Percentiles rank a stretch among this genome's conserved stretches.
phyloP scores from a whole-genome alignment of 2,329 filamentous ascomycete species.

The Alternaria brassicae region DNA sequence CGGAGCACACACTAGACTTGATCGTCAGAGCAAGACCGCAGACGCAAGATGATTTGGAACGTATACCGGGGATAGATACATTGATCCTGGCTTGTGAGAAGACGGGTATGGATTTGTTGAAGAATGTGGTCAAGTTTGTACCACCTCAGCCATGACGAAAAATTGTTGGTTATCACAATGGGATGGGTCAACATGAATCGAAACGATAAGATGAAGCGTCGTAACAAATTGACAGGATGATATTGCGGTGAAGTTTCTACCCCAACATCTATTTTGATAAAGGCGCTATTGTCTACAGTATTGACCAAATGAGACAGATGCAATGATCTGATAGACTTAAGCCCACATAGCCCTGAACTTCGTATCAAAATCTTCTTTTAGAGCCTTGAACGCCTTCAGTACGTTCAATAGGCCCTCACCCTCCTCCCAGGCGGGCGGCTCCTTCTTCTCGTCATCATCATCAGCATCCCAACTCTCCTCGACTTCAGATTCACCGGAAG shows the following conservation, averaged over 20 bases:
- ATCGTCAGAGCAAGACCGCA: slow-evolving; percentile 28
- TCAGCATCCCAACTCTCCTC: slow-evolving; percentile 42
- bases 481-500: slow-evolving; percentile 32
- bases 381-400: slow-evolving; percentile 63
- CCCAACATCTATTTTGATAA: neutral
- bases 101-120: slow-evolving; percentile 32
- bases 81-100: slow-evolving; percentile 33
- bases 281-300: neutral
- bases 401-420: slow-evolving; percentile 62
- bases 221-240: neutral
- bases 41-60: slow-evolving; percentile 33
- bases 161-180: neutral
- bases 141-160: neutral
- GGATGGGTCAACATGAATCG: neutral
- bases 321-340: slow-evolving; percentile 37
- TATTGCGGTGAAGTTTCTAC: neutral
- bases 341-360: slow-evolving; percentile 71
- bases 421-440: slow-evolving; percentile 52
- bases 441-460: slow-evolving; percentile 29
- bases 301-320: neutral
- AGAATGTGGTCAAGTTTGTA: slow-evolving; percentile 37
- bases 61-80: slow-evolving; percentile 32
- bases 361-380: slow-evolving; percentile 67
- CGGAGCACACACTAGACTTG: slow-evolving; percentile 28
- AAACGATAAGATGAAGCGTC: neutral